A percentile compares a stretch with the other conserved stretches of the same genome.
phyloP scores from a whole-genome alignment of 176 grass and related monocot species.

The Carex littledalei region DNA sequence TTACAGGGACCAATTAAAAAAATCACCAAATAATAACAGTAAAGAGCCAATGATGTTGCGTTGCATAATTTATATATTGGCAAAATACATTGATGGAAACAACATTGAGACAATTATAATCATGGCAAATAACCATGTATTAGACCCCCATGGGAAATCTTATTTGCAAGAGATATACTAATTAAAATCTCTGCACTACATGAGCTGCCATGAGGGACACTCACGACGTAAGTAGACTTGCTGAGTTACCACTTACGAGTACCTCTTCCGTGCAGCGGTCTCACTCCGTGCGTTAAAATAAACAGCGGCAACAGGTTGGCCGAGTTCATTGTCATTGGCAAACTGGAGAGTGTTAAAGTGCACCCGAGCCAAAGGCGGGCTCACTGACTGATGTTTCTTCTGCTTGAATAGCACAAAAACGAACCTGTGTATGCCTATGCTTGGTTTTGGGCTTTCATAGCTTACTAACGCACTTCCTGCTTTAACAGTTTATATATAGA shows the following conservation, averaged over 20 bases:
- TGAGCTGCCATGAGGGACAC: neutral
- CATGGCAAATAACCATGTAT: neutral
- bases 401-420: slow-evolving; percentile 93
- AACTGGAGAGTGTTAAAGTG: slow-evolving; percentile 74
- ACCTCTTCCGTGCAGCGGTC: slow-evolving; percentile 77
- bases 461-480: slow-evolving; percentile 60
- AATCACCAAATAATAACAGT: no score
- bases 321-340: slow-evolving; percentile 66
- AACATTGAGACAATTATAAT: neutral
- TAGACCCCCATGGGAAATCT: neutral
- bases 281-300: slow-evolving; percentile 89
- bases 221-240: neutral
- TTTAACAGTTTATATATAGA: neutral
- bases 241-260: neutral
- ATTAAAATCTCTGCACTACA: neutral
- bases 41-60: neutral
- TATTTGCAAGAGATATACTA: neutral
- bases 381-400: slow-evolving; percentile 41
- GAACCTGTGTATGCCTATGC: slow-evolving; percentile 92
- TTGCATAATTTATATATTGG: neutral
- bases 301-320: slow-evolving; percentile 74
- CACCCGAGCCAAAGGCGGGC: slow-evolving; percentile 40
- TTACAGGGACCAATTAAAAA: no score
- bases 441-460: slow-evolving; percentile 81
- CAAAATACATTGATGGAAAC: neutral